Percentiles rank a stretch among this genome's conserved stretches.
Evolutionary conservation across 225 moss, liverwort and hornwort species (phyloP).

Genomic region (Marchantia polymorpha): DNA sequence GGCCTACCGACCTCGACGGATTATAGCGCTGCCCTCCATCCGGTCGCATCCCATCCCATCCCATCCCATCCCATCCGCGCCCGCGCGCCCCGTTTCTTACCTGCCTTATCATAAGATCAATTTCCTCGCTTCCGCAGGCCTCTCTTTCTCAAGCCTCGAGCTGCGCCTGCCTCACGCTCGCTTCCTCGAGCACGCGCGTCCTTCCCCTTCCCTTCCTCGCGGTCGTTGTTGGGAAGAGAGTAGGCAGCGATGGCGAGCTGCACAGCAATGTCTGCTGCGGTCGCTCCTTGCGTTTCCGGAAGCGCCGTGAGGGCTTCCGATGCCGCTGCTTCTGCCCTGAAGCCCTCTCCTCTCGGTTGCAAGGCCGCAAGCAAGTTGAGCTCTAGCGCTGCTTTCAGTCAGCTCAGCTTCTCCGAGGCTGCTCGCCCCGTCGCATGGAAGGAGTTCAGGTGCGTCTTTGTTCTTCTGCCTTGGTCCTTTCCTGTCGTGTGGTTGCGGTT

Average conservation of each 20-base stretch:
- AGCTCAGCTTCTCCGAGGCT: conserved; percentile 33
- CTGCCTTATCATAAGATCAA: conserved; percentile 18
- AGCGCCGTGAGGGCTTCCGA: not conserved
- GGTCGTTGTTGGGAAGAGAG: not conserved
- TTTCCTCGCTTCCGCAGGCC: not conserved
- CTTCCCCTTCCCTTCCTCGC: not conserved
- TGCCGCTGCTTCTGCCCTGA: not conserved
- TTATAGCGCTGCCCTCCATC: not conserved
- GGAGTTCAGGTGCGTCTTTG: conserved; percentile 25
- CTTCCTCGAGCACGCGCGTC: not conserved
- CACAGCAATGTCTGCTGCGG: not conserved
- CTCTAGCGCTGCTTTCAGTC: conserved; percentile 40
- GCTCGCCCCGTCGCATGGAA: conserved; percentile 33
- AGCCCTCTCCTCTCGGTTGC: not conserved
- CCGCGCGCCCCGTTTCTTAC: not conserved
- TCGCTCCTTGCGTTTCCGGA: conserved; percentile 16
- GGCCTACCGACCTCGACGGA: not conserved
- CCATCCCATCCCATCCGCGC: not conserved
- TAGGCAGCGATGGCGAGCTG: conserved; percentile 36
- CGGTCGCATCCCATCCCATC: not conserved
- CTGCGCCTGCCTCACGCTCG: not conserved
- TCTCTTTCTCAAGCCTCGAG: not conserved
- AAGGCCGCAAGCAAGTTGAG: conserved; percentile 30
- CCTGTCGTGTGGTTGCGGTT: not conserved
- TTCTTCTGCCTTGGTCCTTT: not conserved